phyloP scores from a whole-genome alignment of 805 yeast genomes.

The Saturnispora ahearnii region DNA sequence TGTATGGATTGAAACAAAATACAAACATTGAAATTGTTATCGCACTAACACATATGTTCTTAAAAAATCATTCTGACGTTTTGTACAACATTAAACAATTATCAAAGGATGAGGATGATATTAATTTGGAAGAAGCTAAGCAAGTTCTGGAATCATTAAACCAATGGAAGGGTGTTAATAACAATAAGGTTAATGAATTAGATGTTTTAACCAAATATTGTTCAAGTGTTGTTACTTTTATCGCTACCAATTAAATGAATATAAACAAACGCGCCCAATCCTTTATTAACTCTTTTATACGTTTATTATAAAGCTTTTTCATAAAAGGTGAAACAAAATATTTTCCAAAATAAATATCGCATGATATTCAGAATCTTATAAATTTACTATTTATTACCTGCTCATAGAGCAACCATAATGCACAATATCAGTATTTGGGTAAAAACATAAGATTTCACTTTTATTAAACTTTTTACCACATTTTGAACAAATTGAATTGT shows the following conservation, averaged over 20 bases:
- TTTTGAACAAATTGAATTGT: constrained; percentile 45
- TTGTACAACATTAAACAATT: constrained; percentile 28
- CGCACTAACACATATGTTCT: constrained; percentile 67
- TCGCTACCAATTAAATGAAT: constrained; percentile 33
- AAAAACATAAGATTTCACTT: constrained; percentile 37
- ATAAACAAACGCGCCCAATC: not conserved
- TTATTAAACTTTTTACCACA: constrained; percentile 48
- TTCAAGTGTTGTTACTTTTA: constrained; percentile 64
- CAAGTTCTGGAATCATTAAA: constrained; percentile 35
- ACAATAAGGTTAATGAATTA: constrained; percentile 36
- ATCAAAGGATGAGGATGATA: constrained; percentile 11
- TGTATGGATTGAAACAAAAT: constrained; percentile 46
- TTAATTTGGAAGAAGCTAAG: constrained; percentile 24
- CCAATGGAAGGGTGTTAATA: constrained; percentile 38
- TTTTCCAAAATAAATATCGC: not conserved
- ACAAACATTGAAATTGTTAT: constrained; percentile 68
- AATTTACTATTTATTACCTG: not conserved
- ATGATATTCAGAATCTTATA: not conserved
- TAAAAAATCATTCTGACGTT: constrained; percentile 78
- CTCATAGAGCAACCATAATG: constrained; percentile 45
- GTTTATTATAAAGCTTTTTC: not conserved
- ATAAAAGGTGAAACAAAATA: not conserved
- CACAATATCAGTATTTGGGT: constrained; percentile 36
- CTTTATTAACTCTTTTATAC: constrained; percentile 1
- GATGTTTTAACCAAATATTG: constrained; percentile 71